Base-by-base conservation (phyloP, 768 basidiomycete genomes). In the Lyophyllum semitale region DNA sequence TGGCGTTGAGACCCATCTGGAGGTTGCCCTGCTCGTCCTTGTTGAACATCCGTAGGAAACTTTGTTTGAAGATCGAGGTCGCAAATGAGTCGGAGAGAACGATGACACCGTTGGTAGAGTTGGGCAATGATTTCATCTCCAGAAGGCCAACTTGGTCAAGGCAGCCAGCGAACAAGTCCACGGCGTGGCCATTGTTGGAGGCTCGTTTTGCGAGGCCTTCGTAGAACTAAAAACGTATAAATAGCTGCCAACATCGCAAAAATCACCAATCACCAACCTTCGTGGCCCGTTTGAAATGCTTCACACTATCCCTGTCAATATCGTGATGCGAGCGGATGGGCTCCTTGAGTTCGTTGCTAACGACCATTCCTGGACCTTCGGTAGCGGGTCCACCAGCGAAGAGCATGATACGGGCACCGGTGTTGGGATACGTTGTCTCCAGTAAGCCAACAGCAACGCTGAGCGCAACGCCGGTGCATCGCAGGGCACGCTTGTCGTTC, bases 261-360 rank as follows among this genome's bases (percentile, higher is more conserved):
- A 15, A 13, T 20, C 20, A 13, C 18, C 20, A 33, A 37, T 17
- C 9, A 63, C 77, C 47, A 57, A 95, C 96, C 86, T 98, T 99
- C 59, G 87, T 84, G 13, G 97, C 94, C 42, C 94, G 88, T 76
- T 98, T 98, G 78, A 89, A 98, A 68, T 99, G 95, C 73, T 98
- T 98, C 41, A 89, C 95, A 58, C 85, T 90, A 70, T 99, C 97
- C 18, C 94, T 82, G 66, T 99, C 97, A 64, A 98, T 98, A 66
- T 99, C 97, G 74, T 98, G 96, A 69, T 99, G 97, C 8, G 95
- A 97, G 50, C 97, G 89, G 59, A 99, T 98, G 2, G 95, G 94
- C 66, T 99, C 97, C 73, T 93, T 91, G 53, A 98, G 78, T 73
- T 98, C 96, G 60, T 92, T 92, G 72, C 83, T 89, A 53, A 98